These are phyloP conservation scores for Cephalotrichum gorgonifer DNA, from an alignment of 2,329 filamentous ascomycete species.

Conservation along the genomic window DNA sequence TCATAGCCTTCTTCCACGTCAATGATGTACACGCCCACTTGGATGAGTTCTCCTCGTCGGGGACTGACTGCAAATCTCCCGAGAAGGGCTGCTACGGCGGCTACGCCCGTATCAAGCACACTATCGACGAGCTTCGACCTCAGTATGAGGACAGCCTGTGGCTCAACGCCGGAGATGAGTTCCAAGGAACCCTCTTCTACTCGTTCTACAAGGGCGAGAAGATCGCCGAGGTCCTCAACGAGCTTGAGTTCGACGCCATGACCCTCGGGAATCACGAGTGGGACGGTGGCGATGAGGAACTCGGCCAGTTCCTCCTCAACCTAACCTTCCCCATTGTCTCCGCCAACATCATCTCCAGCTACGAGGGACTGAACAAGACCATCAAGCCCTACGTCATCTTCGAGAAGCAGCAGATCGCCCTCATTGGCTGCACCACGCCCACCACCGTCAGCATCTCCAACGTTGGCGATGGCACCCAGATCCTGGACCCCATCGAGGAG, in stretches of 20 bases:
- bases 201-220: slow-evolving; percentile 57
- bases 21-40: slow-evolving; percentile 61
- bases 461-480: slow-evolving; percentile 46
- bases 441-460: slow-evolving; percentile 48
- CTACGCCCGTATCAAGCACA: slow-evolving; percentile 52
- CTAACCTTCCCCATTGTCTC: slow-evolving; percentile 55
- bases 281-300: slow-evolving; percentile 51
- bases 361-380: slow-evolving; percentile 47
- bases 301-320: slow-evolving; percentile 52
- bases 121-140: slow-evolving; percentile 45
- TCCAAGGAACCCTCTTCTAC: slow-evolving; percentile 60
- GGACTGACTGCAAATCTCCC: slow-evolving; percentile 49
- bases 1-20: slow-evolving; percentile 52
- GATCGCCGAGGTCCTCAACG: slow-evolving; percentile 56
- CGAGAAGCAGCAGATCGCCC: slow-evolving; percentile 46
- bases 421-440: slow-evolving; percentile 55
- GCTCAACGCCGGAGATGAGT: slow-evolving; percentile 59
- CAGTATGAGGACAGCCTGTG: slow-evolving; percentile 50
- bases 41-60: slow-evolving; percentile 50
- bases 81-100: slow-evolving; percentile 51
- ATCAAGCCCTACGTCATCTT: slow-evolving; percentile 59
- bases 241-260: slow-evolving; percentile 58
- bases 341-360: slow-evolving; percentile 51
- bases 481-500: slow-evolving; percentile 44
- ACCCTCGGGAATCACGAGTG: slow-evolving; percentile 60